Conservation (phyloP, 2,329 filamentous ascomycete species). For the Rhynchosporium agropyri region DNA sequence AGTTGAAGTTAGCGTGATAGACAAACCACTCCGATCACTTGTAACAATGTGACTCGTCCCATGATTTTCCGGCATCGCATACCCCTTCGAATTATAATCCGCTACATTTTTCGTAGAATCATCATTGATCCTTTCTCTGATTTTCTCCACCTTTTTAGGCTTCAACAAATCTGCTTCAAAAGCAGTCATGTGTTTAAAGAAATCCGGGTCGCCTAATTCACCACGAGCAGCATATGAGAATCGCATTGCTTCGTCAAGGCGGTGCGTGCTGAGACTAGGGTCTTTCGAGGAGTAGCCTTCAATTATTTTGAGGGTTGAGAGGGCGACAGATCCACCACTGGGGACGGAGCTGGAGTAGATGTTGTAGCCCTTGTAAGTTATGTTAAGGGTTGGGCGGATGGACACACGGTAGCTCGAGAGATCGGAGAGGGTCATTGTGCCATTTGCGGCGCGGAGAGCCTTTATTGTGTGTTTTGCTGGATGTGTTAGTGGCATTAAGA, state of each 20-base stretch:
- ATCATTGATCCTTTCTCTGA: conserved; percentile 72
- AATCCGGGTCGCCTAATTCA: conserved; percentile 81
- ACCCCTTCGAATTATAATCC: conserved; percentile 70
- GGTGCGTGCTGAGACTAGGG: conserved; percentile 70
- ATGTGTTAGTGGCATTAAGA: conserved; percentile 12
- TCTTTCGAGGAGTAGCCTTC: conserved; percentile 62
- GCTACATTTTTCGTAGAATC: conserved; percentile 69
- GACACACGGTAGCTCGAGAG: conserved; percentile 66
- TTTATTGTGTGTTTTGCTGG: conserved; percentile 60
- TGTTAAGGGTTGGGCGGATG: conserved; percentile 64
- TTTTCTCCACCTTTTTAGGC: conserved; percentile 57
- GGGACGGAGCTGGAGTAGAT: conserved; percentile 74
- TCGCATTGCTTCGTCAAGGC: conserved; percentile 83
- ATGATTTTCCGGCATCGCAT: conserved; percentile 69
- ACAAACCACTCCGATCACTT: conserved; percentile 72
- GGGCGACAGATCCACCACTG: conserved; percentile 73
- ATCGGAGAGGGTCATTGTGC: conserved; percentile 69
- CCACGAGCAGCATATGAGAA: conserved; percentile 83
- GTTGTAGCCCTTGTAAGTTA: conserved; percentile 68
- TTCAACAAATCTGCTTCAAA: conserved; percentile 72
- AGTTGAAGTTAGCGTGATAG: conserved; percentile 82
- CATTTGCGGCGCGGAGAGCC: conserved; percentile 59
- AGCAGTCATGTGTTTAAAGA: conserved; percentile 61
- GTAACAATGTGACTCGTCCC: conserved; percentile 76
- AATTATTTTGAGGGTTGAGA: conserved; percentile 73